phyloP scores from a whole-genome alignment of 257 asterid genomes.

The Solanum chilense region DNA sequence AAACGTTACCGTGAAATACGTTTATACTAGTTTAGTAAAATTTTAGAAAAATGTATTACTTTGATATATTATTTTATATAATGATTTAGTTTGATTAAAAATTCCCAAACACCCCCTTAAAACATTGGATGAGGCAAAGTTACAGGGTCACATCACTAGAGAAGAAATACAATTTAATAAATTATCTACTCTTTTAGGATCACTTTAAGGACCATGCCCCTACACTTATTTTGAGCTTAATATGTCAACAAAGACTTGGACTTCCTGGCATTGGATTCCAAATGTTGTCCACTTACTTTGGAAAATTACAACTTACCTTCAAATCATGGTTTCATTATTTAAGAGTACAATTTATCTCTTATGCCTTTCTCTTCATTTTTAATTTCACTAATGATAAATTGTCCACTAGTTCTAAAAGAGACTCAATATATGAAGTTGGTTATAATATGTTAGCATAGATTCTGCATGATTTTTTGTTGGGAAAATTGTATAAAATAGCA shows the following conservation, averaged over 20 bases:
- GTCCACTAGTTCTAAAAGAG: background rate
- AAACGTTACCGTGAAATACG: no score
- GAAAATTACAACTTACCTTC: background rate
- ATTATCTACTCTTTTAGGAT: background rate
- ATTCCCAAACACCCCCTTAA: background rate
- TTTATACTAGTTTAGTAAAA: no score
- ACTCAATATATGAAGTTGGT: background rate
- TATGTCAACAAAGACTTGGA: background rate
- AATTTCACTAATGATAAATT: background rate
- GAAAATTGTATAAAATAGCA: no score
- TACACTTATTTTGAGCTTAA: background rate
- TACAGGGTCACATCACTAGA: background rate
- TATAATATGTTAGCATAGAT: background rate
- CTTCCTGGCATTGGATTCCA: constrained; percentile 20
- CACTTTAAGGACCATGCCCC: background rate
- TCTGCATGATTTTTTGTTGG: background rate
- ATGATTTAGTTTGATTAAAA: no score
- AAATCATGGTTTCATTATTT: background rate
- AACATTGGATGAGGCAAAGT: background rate
- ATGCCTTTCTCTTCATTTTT: background rate
- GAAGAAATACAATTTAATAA: background rate
- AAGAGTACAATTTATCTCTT: background rate
- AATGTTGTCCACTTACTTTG: background rate
- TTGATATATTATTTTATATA: no score
- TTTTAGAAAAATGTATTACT: no score